phyloP scores from a whole-genome alignment of 257 asterid species.

The Solanum lycopersicoides region DNA sequence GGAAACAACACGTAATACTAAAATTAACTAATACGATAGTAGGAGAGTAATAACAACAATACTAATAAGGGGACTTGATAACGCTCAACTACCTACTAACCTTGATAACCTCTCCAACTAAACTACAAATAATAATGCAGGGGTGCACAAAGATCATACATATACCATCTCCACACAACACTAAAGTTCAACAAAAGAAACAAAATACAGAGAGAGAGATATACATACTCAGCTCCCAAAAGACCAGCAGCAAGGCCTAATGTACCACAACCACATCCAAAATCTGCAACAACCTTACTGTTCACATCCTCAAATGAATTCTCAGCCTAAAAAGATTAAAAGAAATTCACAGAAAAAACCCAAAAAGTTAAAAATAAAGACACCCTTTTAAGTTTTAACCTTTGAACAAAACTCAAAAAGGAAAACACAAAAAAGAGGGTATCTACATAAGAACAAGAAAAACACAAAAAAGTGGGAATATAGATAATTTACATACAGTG shows the following conservation, averaged over 20 bases:
- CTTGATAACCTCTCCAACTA: not conserved
- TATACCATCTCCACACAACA: not conserved
- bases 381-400: not conserved
- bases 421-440: not conserved
- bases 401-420: not conserved
- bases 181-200: not conserved
- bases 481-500: constrained; percentile 55
- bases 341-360: not conserved
- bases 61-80: not conserved
- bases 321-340: constrained; percentile 89
- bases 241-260: constrained; percentile 90
- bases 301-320: constrained; percentile 81
- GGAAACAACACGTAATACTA: not conserved
- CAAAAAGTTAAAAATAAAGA: not conserved
- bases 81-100: not conserved
- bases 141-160: not conserved
- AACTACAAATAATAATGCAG: not conserved
- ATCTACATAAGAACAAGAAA: not conserved
- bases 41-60: not conserved
- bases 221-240: constrained; percentile 73
- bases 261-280: constrained; percentile 98
- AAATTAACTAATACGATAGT: not conserved
- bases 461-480: not conserved
- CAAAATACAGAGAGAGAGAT: not conserved
- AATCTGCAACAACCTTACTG: constrained; percentile 85